Percentiles rank a stretch among this genome's conserved stretches.
Conservation (phyloP, 106 monocot species). For the Ottelia alismoides region DNA sequence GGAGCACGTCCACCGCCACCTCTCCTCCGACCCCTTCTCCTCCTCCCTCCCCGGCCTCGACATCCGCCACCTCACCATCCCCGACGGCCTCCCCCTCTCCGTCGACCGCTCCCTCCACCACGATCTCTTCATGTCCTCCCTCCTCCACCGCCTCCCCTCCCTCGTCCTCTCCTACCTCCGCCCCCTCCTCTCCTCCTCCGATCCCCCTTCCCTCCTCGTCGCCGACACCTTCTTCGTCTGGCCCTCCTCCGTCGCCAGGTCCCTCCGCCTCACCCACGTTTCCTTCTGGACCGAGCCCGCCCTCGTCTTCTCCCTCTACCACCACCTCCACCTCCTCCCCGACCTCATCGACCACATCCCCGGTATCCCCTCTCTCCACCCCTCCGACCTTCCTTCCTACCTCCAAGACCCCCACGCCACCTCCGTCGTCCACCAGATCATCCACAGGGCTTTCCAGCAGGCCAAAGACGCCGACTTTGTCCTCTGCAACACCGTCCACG, state of each 20-base stretch:
- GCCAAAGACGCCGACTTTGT: conserved; percentile 44
- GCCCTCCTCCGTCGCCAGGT: conserved; percentile 37
- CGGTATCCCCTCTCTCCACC: conserved; percentile 38
- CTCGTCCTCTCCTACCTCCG: conserved; percentile 35
- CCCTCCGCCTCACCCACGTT: conserved; percentile 31
- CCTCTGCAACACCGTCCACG: conserved; percentile 55
- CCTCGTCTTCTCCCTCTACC: conserved; percentile 61
- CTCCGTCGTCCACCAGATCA: conserved; percentile 38
- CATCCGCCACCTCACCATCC: conserved; percentile 53
- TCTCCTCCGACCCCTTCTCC: conserved; percentile 19
- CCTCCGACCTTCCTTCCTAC: conserved; percentile 57
- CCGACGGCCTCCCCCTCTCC: conserved; percentile 50
- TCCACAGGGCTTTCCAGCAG: conserved; percentile 47
- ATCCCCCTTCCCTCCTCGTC: conserved; percentile 22
- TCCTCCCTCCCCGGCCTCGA: conserved; percentile 33
- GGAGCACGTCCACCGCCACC: conserved; percentile 32
- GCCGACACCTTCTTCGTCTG: conserved; percentile 79
- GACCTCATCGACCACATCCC: conserved; percentile 64
- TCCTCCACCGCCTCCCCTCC: conserved; percentile 22
- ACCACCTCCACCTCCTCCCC: conserved; percentile 51
- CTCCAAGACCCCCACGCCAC: conserved; percentile 36
- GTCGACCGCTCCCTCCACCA: conserved; percentile 50
- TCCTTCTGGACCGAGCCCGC: conserved; percentile 85
- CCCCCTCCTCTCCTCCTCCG: neutral
- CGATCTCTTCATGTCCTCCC: conserved; percentile 34